Evolutionary conservation across 1,284 basidiomycete species (phyloP), one percentile per base, ranked within the genome.

Genomic region (Leucoagaricus sp.): DNA sequence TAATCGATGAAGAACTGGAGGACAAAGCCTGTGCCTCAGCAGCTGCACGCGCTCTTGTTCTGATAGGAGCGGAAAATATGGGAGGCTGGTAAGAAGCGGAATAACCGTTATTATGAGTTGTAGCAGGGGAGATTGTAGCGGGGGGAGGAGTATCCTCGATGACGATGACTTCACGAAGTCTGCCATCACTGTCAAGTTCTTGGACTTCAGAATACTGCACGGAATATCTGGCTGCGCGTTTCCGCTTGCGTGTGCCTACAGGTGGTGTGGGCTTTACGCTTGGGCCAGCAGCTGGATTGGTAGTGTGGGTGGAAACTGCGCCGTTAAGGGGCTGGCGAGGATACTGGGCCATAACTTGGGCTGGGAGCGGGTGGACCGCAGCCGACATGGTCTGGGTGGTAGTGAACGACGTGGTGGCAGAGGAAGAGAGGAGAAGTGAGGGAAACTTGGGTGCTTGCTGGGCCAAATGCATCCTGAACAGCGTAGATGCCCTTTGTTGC

Each of bases 91-190:
- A 88, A 58, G 89, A 89, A 46, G 85, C 80, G 53, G 89, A 90
- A 72, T 79, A 90, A 59, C 36, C 46, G 17, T 25, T 34, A 33
- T 47, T 55, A 28, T 49, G 47, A 52, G 83, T 84, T 21, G 83
- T 84, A 55, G 87, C 82, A 57, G 89, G 86, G 54, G 89, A 89
- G 67, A 87, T 82, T 51, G 89, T 90, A 53, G 86, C 82, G 54
- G 87, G 85, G 49, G 90, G 89, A 8, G 81, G 91, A 48, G 91
- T 91, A 75, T 93, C 91, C 64, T 93, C 91, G 70, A 93, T 92
- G 64, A 93, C 86, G 72, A 93, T 92, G 66, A 93, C 88, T 69
- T 93, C 91, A 50, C 91, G 78, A 42, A 90, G 77, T 62, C 80
- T 77, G 62, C 91, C 90, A 50, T 86, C 75, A 65, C 77, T 80